phyloP scores from a whole-genome alignment of 2,329 filamentous ascomycete species.

The Emergomyces orientalis region DNA sequence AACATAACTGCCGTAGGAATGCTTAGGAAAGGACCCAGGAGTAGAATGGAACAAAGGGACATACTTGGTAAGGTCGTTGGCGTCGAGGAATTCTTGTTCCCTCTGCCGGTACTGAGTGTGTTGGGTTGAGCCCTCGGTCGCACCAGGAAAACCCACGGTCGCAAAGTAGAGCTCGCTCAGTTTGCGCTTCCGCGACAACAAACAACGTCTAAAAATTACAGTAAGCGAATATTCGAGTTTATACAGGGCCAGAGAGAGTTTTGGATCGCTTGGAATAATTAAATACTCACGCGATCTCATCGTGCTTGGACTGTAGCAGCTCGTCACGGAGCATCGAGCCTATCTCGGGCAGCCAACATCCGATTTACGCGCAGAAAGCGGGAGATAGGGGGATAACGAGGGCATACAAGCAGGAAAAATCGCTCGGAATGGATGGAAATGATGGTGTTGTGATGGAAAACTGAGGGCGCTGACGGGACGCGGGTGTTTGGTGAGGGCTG shows the following conservation, averaged over 20 bases:
- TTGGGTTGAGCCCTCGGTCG: slow-evolving; percentile 47
- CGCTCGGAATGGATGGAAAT: slow-evolving; percentile 37
- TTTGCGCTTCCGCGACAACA: slow-evolving; percentile 81
- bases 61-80: slow-evolving; percentile 51
- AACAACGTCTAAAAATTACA: slow-evolving; percentile 42
- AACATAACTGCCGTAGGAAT: background rate
- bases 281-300: slow-evolving; percentile 44
- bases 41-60: slow-evolving; percentile 21
- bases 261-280: slow-evolving; percentile 24
- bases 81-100: slow-evolving; percentile 47
- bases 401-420: slow-evolving; percentile 38
- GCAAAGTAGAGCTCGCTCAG: slow-evolving; percentile 79
- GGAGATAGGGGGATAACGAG: slow-evolving; percentile 29
- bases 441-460: slow-evolving; percentile 32
- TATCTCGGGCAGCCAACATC: slow-evolving; percentile 41
- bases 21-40: slow-evolving; percentile 1
- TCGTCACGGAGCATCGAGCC: slow-evolving; percentile 43
- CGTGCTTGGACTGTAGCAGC: slow-evolving; percentile 42
- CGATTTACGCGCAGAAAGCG: slow-evolving; percentile 41
- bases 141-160: slow-evolving; percentile 49
- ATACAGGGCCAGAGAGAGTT: slow-evolving; percentile 14
- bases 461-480: slow-evolving; percentile 24
- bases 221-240: slow-evolving; percentile 28
- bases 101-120: slow-evolving; percentile 44
- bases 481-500: slow-evolving; percentile 3